Conservation (phyloP, 2,329 filamentous ascomycete species). For the Thyridium curvatum region DNA sequence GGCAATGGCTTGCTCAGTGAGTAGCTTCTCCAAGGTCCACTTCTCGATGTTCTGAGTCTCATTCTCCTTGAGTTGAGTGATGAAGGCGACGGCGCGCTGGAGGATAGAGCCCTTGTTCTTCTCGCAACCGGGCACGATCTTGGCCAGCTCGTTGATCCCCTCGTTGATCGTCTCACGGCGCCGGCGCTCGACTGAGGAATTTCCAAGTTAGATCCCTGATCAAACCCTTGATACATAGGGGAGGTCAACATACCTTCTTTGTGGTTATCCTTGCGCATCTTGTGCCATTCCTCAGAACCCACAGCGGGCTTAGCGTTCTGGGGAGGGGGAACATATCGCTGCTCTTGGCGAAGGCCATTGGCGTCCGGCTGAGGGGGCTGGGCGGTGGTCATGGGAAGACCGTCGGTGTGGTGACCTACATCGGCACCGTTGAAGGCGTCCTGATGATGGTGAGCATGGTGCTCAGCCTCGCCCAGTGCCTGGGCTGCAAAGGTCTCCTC, state of each 20-base stretch:
- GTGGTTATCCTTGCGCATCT: constrained; percentile 93
- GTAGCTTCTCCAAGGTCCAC: constrained; percentile 84
- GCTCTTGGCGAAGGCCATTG: constrained; percentile 4
- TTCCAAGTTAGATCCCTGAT: constrained; percentile 7
- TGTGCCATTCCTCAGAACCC: constrained; percentile 98
- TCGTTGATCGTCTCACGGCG: constrained; percentile 98
- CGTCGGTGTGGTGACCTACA: constrained; percentile 25
- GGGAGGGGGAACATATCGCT: constrained; percentile 37
- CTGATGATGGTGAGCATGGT: constrained; percentile 23
- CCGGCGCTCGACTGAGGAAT: constrained; percentile 85
- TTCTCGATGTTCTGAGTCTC: constrained; percentile 92
- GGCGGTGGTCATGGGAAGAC: constrained; percentile 17
- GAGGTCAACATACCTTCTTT: constrained; percentile 72
- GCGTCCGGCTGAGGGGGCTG: neutral
- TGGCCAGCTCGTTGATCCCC: constrained; percentile 95
- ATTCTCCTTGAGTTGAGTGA: constrained; percentile 89
- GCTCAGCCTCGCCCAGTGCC: constrained; percentile 27
- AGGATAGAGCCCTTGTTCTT: constrained; percentile 99
- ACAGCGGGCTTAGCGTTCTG: constrained; percentile 67
- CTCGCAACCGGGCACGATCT: constrained; percentile 95
- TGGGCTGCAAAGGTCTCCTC: constrained; percentile 56
- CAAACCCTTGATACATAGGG: neutral
- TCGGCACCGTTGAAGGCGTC: constrained; percentile 24
- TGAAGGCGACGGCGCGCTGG: constrained; percentile 88
- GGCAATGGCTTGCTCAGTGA: constrained; percentile 81